Evolutionary conservation across 768 basidiomycete species (phyloP).

Genomic region (Crepidotus variabilis): DNA sequence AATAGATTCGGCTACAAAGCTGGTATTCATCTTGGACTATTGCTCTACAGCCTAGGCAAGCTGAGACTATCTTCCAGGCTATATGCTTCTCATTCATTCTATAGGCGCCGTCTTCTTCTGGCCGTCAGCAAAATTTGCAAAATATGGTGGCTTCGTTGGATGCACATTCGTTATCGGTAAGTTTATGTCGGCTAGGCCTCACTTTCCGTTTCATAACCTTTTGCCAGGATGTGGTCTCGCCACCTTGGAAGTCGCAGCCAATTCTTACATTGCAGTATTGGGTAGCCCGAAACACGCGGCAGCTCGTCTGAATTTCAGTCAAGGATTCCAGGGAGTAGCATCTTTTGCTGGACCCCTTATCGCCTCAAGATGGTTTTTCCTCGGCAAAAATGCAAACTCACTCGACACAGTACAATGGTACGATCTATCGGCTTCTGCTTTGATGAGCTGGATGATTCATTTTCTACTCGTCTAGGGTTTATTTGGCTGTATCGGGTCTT

Average conservation of each 20-base stretch:
- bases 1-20: conserved; percentile 65
- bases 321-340: conserved; percentile 76
- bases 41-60: conserved; percentile 53
- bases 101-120: conserved; percentile 75
- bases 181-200: conserved; percentile 3
- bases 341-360: conserved; percentile 74
- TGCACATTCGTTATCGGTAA: conserved; percentile 68
- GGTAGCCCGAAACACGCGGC: conserved; percentile 69
- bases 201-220: not conserved
- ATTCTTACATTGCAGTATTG: conserved; percentile 74
- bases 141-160: conserved; percentile 71
- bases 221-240: conserved; percentile 58
- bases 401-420: conserved; percentile 70
- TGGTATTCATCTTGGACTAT: conserved; percentile 61
- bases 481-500: conserved; percentile 60
- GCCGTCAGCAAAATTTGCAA: conserved; percentile 66
- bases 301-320: conserved; percentile 74
- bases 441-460: not conserved
- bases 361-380: conserved; percentile 73
- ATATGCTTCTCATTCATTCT: not conserved
- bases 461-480: conserved; percentile 40
- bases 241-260: conserved; percentile 69
- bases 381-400: conserved; percentile 52
- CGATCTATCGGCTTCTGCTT: not conserved
- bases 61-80: not conserved